Percentiles rank a stretch among this genome's conserved stretches.
Conservation (phyloP, 1,139 yeast genomes). For the Zygoascus sp. region DNA sequence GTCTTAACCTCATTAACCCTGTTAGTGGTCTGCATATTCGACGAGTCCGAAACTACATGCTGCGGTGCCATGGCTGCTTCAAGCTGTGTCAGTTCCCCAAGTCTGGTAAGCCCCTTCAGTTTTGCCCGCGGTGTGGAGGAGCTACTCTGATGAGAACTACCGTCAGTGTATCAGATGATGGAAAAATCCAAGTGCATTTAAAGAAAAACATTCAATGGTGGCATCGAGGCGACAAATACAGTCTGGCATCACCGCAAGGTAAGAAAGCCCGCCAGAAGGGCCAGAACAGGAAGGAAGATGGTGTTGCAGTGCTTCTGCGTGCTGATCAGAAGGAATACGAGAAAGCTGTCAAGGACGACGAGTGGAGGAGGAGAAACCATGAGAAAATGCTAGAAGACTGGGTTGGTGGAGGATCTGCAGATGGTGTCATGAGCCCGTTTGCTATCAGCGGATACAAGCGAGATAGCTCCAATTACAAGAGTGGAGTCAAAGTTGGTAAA, state of each 20-base stretch:
- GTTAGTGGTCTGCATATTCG: slow-evolving; percentile 81
- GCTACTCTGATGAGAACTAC: slow-evolving; percentile 86
- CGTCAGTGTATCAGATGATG: slow-evolving; percentile 76
- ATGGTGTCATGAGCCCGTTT: slow-evolving; percentile 86
- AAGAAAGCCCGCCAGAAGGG: slow-evolving; percentile 32
- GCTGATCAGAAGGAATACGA: slow-evolving; percentile 95
- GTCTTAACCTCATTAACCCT: slow-evolving; percentile 78
- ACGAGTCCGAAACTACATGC: slow-evolving; percentile 85
- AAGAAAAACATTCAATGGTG: slow-evolving; percentile 94
- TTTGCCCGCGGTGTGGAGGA: slow-evolving; percentile 97
- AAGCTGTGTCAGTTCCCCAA: slow-evolving; percentile 71
- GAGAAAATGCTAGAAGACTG: slow-evolving; percentile 83
- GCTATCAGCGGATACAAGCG: slow-evolving; percentile 53
- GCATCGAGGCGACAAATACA: slow-evolving; percentile 76
- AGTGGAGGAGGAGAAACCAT: slow-evolving; percentile 81
- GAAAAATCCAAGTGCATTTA: slow-evolving; percentile 83
- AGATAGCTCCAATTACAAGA: slow-evolving; percentile 46
- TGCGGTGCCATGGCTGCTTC: slow-evolving; percentile 97
- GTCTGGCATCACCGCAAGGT: slow-evolving; percentile 52
- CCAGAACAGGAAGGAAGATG: slow-evolving; percentile 14
- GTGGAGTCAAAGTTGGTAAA: slow-evolving; percentile 71
- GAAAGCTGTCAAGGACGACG: slow-evolving; percentile 79
- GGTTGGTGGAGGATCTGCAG: slow-evolving; percentile 94
- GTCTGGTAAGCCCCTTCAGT: slow-evolving; percentile 72
- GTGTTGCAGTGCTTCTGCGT: slow-evolving; percentile 47